phyloP scores from a whole-genome alignment of 2,329 filamentous ascomycete genomes.

The Colletotrichum magnum region DNA sequence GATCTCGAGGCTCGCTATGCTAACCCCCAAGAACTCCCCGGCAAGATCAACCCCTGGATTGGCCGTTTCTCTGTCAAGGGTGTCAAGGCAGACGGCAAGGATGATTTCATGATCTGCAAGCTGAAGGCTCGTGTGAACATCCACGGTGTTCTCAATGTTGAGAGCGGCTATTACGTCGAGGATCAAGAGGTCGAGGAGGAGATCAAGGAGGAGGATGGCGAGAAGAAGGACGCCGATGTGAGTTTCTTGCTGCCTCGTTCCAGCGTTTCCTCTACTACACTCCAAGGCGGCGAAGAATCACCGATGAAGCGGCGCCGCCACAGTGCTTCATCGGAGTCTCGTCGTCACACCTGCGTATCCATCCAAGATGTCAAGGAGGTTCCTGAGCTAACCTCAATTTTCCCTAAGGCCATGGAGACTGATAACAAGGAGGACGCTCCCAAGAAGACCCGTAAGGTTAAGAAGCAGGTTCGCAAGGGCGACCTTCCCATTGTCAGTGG shows the following conservation, averaged over 20 bases:
- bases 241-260: constrained; percentile 57
- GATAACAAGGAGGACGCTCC: constrained; percentile 77
- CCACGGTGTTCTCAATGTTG: constrained; percentile 95
- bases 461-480: constrained; percentile 99
- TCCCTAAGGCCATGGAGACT: constrained; percentile 84
- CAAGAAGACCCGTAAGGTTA: constrained; percentile 96
- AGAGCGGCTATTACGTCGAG: constrained; percentile 98
- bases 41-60: constrained; percentile 94
- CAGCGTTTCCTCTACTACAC: constrained; percentile 8
- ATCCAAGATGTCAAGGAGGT: constrained; percentile 18
- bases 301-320: constrained; percentile 32
- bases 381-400: constrained; percentile 45
- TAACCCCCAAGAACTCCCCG: constrained; percentile 87
- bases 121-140: constrained; percentile 97
- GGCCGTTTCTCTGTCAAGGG: constrained; percentile 98
- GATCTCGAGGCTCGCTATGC: constrained; percentile 96
- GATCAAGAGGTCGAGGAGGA: constrained; percentile 98
- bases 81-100: constrained; percentile 91
- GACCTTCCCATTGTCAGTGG: constrained; percentile 90
- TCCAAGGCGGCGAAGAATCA: constrained; percentile 14
- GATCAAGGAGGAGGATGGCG: constrained; percentile 73
- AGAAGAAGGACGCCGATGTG: constrained; percentile 81
- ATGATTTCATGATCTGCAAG: constrained; percentile 99
- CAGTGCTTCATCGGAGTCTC: background rate
- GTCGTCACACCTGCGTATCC: background rate